phyloP scores from a whole-genome alignment of 805 yeast genomes.

The Diddensiella transvaalensis region DNA sequence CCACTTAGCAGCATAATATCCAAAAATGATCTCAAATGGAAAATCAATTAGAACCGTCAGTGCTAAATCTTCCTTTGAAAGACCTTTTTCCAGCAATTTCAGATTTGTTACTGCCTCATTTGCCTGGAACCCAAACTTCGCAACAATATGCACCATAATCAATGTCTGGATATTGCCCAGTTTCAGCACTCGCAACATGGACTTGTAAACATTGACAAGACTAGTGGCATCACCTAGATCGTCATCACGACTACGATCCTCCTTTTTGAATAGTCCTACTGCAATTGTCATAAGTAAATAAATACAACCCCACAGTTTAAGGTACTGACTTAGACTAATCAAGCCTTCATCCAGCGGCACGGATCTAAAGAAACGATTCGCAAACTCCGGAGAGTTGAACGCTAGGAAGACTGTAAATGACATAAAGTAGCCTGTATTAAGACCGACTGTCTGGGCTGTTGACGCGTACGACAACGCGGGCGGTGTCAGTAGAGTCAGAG shows the following conservation, averaged over 20 bases:
- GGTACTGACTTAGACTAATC: conserved; percentile 68
- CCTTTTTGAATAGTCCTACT: conserved; percentile 59
- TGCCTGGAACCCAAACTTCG: conserved; percentile 91
- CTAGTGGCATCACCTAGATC: conserved; percentile 28
- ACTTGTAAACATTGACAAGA: conserved; percentile 31
- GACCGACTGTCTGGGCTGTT: conserved; percentile 95
- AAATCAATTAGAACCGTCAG: conserved; percentile 90
- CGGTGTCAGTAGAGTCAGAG: conserved; percentile 77
- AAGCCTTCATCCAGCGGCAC: conserved; percentile 62
- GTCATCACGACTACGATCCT: conserved; percentile 51
- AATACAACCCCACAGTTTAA: conserved; percentile 71
- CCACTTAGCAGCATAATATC: conserved; percentile 95
- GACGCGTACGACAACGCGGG: conserved; percentile 85
- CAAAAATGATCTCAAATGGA: conserved; percentile 93
- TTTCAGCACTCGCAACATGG: conserved; percentile 40
- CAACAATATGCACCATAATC: conserved; percentile 67
- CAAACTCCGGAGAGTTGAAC: conserved; percentile 86
- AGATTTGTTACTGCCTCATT: conserved; percentile 95
- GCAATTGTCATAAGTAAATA: conserved; percentile 65
- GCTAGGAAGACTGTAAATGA: conserved; percentile 91
- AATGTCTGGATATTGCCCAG: conserved; percentile 68
- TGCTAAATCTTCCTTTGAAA: conserved; percentile 89
- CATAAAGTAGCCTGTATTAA: conserved; percentile 87
- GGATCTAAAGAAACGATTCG: conserved; percentile 73
- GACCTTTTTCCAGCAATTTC: conserved; percentile 84